Base-by-base conservation (phyloP, 2,329 filamentous ascomycete species). In the Aspergillus sp. region DNA sequence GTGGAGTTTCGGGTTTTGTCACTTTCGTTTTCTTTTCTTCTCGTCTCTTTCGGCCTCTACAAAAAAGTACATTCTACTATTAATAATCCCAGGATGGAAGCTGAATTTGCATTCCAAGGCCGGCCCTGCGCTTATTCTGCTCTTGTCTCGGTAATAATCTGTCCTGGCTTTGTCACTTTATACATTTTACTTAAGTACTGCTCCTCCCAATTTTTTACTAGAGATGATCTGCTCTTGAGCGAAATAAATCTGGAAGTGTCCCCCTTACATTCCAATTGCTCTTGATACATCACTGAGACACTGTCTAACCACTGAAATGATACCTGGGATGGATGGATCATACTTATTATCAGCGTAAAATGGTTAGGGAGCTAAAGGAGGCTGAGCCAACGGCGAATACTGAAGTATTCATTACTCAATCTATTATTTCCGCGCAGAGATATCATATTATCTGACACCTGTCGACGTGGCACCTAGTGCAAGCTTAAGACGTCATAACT, bases 1-100 rank as follows among this genome's bases (percentile, higher is more conserved):
- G 27, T n/a, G 52, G 44, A 54, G 52, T 54, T 44, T 46, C 8
- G 52, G 52, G 31, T 33, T 48, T 21, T 40, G 41, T 46, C 27
- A 23, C 37, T 17, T 45, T 12, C 14, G 6, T 27, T 12, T 45
- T 23, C 17, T 19, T 31, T 53, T 21, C 14, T 24, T 19, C 27
- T 31, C 27, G 9, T 39, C 19, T 19, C 5, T 53, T 27, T 46
- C 33, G 41, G 31, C 35, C 33, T 46, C 12, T 39, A 33, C 49
- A 33, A 44, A 52, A 43, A 37, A 19, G 39, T 44, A 43, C 24
- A 37, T n/a, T 44, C 19, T 52, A 15, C 21, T 27, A 52, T 43
- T 44, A 37, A 33, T 41, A 19, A 15, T 43, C 33, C 9, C 17
- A 43, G 9, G 31, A 21, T 21, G 21, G 31, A 48, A 31, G n/a